phyloP scores from a whole-genome alignment of 2,329 filamentous ascomycete genomes.

The Alternaria atra region DNA sequence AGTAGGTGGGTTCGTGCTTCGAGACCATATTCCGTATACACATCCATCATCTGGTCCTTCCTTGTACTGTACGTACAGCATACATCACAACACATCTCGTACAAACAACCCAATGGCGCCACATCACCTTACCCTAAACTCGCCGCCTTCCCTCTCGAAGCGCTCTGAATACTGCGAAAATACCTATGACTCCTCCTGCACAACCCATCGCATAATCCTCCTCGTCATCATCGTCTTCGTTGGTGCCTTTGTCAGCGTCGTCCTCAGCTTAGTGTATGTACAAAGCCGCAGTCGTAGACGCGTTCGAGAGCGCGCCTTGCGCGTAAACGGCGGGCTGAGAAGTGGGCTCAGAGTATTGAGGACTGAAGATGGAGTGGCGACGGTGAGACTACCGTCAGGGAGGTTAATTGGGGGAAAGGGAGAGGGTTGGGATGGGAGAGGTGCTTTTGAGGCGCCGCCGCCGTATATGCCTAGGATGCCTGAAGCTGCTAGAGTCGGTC shows the following conservation, averaged over 20 bases:
- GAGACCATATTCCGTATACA: background rate
- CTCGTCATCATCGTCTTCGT: conserved; percentile 31
- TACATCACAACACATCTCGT: background rate
- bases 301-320: background rate
- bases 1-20: conserved; percentile 3
- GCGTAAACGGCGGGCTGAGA: background rate
- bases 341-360: background rate
- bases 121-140: background rate
- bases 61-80: background rate
- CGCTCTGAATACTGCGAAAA: conserved; percentile 22
- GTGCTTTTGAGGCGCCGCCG: conserved; percentile 15
- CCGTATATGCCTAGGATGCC: conserved; percentile 24
- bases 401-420: background rate
- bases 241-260: conserved; percentile 21
- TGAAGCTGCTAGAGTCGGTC: conserved; percentile 15
- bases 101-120: conserved; percentile 16
- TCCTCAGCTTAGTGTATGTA: conserved; percentile 24
- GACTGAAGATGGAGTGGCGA: background rate
- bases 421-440: background rate
- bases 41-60: background rate
- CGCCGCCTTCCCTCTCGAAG: conserved; percentile 10
- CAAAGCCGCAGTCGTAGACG: conserved; percentile 5
- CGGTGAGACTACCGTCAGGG: background rate
- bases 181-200: conserved; percentile 22
- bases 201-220: conserved; percentile 32